Percentiles rank a stretch among this genome's conserved stretches.
These are phyloP conservation scores for Fusarium concolor DNA, from an alignment of 2,329 filamentous ascomycete species.

Conservation along the genomic window DNA sequence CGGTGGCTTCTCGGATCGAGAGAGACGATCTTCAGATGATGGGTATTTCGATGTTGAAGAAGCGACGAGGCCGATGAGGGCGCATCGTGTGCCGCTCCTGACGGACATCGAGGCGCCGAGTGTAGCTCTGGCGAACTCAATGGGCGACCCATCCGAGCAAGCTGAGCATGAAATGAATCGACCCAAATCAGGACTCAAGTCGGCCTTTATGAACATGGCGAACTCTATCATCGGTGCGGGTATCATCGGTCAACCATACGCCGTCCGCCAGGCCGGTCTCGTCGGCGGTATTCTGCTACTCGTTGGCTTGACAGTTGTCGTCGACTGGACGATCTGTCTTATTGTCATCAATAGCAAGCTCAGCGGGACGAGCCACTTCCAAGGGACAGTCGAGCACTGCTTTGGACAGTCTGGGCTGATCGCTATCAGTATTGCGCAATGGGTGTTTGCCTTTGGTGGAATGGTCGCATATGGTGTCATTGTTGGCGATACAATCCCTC, in stretches of 20 bases:
- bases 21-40: constrained; percentile 44
- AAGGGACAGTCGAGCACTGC: constrained; percentile 95
- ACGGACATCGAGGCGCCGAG: constrained; percentile 87
- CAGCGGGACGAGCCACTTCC: constrained; percentile 92
- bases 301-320: constrained; percentile 79
- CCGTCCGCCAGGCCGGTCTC: constrained; percentile 92
- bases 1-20: constrained; percentile 24
- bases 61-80: constrained; percentile 60
- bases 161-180: constrained; percentile 68
- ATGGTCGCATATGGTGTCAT: constrained; percentile 99
- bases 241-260: constrained; percentile 90
- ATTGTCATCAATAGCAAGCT: constrained; percentile 99
- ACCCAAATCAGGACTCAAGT: constrained; percentile 85
- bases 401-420: constrained; percentile 90
- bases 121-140: constrained; percentile 71
- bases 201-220: constrained; percentile 99
- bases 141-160: constrained; percentile 55
- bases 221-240: constrained; percentile 93
- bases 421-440: constrained; percentile 90
- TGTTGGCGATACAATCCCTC: constrained; percentile 94
- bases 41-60: constrained; percentile 63
- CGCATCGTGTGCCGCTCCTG: constrained; percentile 76
- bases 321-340: constrained; percentile 98
- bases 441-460: constrained; percentile 97
- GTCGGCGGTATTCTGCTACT: constrained; percentile 83